These are phyloP conservation scores for Colletotrichum filicis DNA, from an alignment of 2,329 filamentous ascomycete species.

Conservation along the genomic window DNA sequence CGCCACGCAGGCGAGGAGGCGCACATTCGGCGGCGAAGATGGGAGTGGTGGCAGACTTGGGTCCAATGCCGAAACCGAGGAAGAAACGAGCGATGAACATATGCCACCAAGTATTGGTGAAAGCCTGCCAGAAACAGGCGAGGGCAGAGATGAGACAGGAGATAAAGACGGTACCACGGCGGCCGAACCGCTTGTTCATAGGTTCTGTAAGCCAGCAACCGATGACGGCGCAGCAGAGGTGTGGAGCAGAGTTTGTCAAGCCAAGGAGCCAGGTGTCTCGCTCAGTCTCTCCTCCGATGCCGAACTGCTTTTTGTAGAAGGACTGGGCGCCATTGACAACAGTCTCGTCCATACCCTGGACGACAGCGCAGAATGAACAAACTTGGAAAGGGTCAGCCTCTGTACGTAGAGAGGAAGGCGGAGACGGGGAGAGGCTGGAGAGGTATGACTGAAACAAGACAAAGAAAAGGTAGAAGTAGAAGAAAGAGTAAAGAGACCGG, in stretches of 20 bases:
- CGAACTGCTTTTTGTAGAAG: slow-evolving; percentile 58
- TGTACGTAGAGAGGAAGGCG: neutral
- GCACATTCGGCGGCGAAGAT: slow-evolving; percentile 77
- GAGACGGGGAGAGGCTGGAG: neutral
- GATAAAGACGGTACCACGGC: slow-evolving; percentile 77
- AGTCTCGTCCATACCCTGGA: slow-evolving; percentile 75
- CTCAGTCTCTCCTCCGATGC: slow-evolving; percentile 63
- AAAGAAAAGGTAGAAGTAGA: too few relatives aligned
- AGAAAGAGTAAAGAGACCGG: too few relatives aligned
- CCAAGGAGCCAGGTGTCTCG: slow-evolving; percentile 68
- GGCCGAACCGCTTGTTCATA: slow-evolving; percentile 76
- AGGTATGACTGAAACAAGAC: neutral
- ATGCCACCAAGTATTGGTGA: slow-evolving; percentile 66
- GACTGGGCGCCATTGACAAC: slow-evolving; percentile 72
- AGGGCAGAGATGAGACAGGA: slow-evolving; percentile 71
- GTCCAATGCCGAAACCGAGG: slow-evolving; percentile 77
- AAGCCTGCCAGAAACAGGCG: slow-evolving; percentile 63
- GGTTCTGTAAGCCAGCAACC: slow-evolving; percentile 81
- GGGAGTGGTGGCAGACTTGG: slow-evolving; percentile 75
- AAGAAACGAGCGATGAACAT: slow-evolving; percentile 77
- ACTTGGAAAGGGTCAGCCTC: slow-evolving; percentile 43
- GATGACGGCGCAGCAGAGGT: slow-evolving; percentile 74
- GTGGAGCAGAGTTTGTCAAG: slow-evolving; percentile 69
- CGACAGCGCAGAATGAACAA: slow-evolving; percentile 75
- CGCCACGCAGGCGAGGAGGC: slow-evolving; percentile 72